These are phyloP conservation scores for Incumbomyces lentus DNA, from an alignment of 2,329 filamentous ascomycete genomes.

Conservation along the genomic window DNA sequence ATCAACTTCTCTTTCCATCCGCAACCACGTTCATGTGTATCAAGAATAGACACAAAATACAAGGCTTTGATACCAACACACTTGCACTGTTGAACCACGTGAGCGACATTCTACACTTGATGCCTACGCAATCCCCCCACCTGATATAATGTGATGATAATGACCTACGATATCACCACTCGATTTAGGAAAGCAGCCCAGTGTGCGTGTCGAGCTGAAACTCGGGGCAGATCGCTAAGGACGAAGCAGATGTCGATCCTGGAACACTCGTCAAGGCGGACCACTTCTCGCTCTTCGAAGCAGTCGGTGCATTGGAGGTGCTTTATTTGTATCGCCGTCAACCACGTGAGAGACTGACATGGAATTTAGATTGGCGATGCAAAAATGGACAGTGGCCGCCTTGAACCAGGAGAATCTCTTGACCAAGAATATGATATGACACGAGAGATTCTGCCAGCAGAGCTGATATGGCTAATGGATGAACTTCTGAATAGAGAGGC, in stretches of 20 bases:
- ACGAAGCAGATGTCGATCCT: slow-evolving; percentile 25
- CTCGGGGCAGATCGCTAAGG: neutral
- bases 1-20: too few species aligned
- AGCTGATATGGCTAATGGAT: slow-evolving; percentile 89
- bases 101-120: too few species aligned
- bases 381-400: slow-evolving; percentile 94
- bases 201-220: slow-evolving; percentile 29
- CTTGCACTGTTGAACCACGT: too few species aligned
- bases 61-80: too few species aligned
- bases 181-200: slow-evolving; percentile 44
- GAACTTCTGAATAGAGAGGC: slow-evolving; percentile 80
- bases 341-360: neutral
- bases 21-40: too few species aligned
- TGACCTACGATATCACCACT: slow-evolving; percentile 44
- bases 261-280: slow-evolving; percentile 91
- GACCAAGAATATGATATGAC: slow-evolving; percentile 73
- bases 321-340: slow-evolving; percentile 12
- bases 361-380: slow-evolving; percentile 80
- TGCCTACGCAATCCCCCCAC: too few species aligned
- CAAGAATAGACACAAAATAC: too few species aligned
- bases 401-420: slow-evolving; percentile 66
- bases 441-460: slow-evolving; percentile 56
- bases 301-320: slow-evolving; percentile 64
- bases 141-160: slow-evolving; percentile 19
- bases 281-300: slow-evolving; percentile 85